Evolutionary conservation across 2,329 filamentous ascomycete species (phyloP).

Genomic region (Paraconiothyrium brasiliense): DNA sequence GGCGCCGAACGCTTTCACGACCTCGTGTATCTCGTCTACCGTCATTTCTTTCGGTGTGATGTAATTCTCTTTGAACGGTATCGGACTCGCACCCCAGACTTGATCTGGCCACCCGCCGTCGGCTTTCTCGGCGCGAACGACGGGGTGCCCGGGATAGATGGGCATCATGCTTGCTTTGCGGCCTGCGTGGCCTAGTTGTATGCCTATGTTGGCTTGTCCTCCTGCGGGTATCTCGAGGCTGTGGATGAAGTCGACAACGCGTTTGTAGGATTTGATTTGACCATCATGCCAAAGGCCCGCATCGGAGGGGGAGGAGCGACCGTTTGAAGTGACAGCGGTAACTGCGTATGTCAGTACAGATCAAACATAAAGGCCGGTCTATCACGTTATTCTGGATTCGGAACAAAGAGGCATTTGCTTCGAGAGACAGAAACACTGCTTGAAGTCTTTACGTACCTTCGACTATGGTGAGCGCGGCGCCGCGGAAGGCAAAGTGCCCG

Average conservation of each 20-base stretch:
- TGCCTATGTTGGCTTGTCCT: constrained; percentile 17
- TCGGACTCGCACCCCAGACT: constrained; percentile 28
- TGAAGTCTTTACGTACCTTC: constrained; percentile 14
- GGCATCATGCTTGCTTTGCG: constrained; percentile 28
- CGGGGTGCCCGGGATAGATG: constrained; percentile 19
- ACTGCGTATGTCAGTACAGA: constrained; percentile 6
- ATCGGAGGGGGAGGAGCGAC: constrained; percentile 28
- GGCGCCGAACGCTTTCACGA: constrained; percentile 44
- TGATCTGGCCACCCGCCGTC: constrained; percentile 33
- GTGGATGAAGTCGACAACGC: constrained; percentile 29
- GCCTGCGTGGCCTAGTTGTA: constrained; percentile 33
- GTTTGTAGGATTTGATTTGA: constrained; percentile 27
- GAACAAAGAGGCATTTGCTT: too few relatives aligned
- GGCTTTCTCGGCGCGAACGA: constrained; percentile 19
- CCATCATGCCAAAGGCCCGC: constrained; percentile 28
- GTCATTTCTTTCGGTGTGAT: constrained; percentile 39
- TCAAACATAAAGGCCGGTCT: too few relatives aligned
- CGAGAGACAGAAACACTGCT: not conserved
- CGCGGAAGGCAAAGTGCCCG: constrained; percentile 31
- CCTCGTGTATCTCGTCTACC: constrained; percentile 44
- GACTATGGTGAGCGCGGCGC: constrained; percentile 29
- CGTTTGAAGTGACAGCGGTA: constrained; percentile 27
- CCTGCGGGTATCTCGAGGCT: constrained; percentile 1
- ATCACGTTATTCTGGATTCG: too few relatives aligned
- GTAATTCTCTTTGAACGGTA: constrained; percentile 12